Evolutionary conservation across 225 moss, liverwort and hornwort species (phyloP).

Genomic region (Pleurozium schreberi): DNA sequence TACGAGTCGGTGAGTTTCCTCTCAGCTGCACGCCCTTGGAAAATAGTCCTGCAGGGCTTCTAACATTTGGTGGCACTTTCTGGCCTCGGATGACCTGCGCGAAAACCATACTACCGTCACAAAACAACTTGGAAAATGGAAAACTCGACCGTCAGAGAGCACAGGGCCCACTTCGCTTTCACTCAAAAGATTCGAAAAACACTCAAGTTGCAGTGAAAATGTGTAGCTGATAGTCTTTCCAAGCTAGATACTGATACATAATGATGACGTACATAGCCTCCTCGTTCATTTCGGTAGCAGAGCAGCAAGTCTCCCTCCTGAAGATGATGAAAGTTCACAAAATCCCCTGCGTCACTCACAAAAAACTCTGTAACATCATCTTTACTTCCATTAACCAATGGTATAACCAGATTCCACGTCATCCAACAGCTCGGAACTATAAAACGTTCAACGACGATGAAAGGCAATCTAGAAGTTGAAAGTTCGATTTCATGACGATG

Average conservation of each 20-base stretch:
- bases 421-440: background rate
- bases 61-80: background rate
- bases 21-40: background rate
- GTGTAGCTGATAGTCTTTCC: background rate
- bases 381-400: background rate
- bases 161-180: background rate
- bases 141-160: background rate
- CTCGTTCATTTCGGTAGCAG: constrained; percentile 14
- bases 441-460: background rate
- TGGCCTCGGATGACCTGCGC: constrained; percentile 20
- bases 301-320: constrained; percentile 24
- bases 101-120: background rate
- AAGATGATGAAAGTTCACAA: constrained; percentile 18
- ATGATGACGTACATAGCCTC: constrained; percentile 12
- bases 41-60: background rate
- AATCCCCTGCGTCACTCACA: constrained; percentile 4
- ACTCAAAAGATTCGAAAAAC: background rate
- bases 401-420: background rate
- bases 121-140: background rate
- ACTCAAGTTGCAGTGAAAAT: background rate
- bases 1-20: background rate
- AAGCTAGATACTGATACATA: background rate
- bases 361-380: background rate
- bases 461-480: background rate
- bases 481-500: background rate